Conservation (phyloP, 352 stramenopile species). For the Pythium plurisporium region DNA sequence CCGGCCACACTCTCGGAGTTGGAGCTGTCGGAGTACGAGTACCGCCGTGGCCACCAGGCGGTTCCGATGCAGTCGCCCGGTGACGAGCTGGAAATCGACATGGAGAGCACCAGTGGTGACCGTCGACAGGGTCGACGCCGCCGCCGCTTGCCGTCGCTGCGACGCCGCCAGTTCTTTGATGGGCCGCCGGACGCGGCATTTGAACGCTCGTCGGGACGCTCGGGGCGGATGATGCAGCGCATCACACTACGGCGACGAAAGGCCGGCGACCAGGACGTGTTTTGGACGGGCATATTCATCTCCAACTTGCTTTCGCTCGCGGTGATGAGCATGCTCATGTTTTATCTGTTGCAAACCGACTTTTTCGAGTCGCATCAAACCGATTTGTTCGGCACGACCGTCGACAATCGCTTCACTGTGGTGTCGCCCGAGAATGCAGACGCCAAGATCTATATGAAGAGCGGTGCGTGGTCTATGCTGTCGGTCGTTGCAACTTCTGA, state of each 20-base stretch:
- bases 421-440: conserved; percentile 54
- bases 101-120: conserved; percentile 20
- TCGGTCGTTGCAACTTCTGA: too few relatives aligned
- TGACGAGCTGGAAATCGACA: conserved; percentile 33
- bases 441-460: conserved; percentile 79
- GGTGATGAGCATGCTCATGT: conserved; percentile 49
- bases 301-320: conserved; percentile 66
- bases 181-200: conserved; percentile 23
- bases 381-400: conserved; percentile 73
- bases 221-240: conserved; percentile 38
- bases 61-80: conserved; percentile 70
- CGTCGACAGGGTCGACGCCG: conserved; percentile 20
- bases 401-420: conserved; percentile 80
- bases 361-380: conserved; percentile 81
- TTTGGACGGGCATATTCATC: conserved; percentile 71
- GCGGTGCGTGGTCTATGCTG: conserved; percentile 42
- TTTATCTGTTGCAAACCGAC: conserved; percentile 75
- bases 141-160: conserved; percentile 25
- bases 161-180: conserved; percentile 55
- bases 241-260: conserved; percentile 62
- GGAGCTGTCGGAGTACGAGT: conserved; percentile 40
- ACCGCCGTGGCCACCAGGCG: conserved; percentile 43
- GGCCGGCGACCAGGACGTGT: conserved; percentile 43
- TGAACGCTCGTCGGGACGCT: conserved; percentile 27
- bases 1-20: conserved; percentile 18